Percentiles rank a stretch among this genome's conserved stretches.
These are phyloP conservation scores for Lichenothelia convexa DNA, from an alignment of 495 filamentous ascomycete species.

Conservation along the genomic window DNA sequence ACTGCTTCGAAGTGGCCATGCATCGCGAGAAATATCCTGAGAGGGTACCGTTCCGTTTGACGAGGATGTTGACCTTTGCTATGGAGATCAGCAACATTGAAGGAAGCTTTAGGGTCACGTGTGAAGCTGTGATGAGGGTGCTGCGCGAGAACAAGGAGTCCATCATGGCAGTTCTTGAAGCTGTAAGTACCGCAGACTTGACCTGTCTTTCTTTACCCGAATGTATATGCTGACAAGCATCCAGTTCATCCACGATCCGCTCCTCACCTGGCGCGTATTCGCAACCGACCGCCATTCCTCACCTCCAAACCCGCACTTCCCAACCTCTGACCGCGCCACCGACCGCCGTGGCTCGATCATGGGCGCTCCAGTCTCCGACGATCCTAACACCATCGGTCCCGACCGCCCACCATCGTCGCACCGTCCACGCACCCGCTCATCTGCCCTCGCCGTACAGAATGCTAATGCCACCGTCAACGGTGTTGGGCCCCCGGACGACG, in stretches of 20 bases:
- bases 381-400: conserved; percentile 21
- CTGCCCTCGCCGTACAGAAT: too few species aligned
- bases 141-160: conserved; percentile 93
- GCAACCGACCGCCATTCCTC: conserved; percentile 66
- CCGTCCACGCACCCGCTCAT: conserved; percentile 16
- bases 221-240: background rate
- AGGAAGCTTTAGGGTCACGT: conserved; percentile 91
- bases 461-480: too few species aligned
- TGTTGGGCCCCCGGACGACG: too few species aligned
- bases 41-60: conserved; percentile 90
- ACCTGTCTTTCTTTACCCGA: background rate
- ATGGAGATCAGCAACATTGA: conserved; percentile 99
- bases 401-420: background rate
- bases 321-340: conserved; percentile 40
- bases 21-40: conserved; percentile 98
- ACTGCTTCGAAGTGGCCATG: conserved; percentile 99
- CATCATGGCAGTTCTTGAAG: conserved; percentile 94
- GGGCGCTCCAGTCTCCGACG: conserved; percentile 16
- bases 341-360: conserved; percentile 9
- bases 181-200: conserved; percentile 40
- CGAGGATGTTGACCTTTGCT: conserved; percentile 94
- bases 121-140: conserved; percentile 96
- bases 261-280: conserved; percentile 94
- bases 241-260: conserved; percentile 91
- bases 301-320: conserved; percentile 55